Evolutionary conservation across 1,284 basidiomycete species (phyloP), one percentile per base, ranked within the genome.

Genomic region (Cerioporus squamosus): DNA sequence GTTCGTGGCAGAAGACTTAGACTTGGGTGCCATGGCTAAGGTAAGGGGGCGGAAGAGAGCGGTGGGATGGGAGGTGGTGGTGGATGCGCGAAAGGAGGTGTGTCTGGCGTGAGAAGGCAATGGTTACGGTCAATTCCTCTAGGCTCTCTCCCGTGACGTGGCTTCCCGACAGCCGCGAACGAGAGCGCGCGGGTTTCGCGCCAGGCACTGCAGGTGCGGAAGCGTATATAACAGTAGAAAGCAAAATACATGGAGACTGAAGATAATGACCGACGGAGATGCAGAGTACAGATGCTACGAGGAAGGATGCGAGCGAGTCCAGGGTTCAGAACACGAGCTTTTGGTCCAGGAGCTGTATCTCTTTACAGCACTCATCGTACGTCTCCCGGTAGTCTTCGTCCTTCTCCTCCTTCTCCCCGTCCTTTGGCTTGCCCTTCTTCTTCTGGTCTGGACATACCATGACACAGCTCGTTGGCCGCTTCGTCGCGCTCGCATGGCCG

Each of bases 401-500:
- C 72, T 86, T 86, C 54, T 86, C 86, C 50, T 82, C 82, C 55
- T 74, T 79, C 60, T 77, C 88, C 20, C 77, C 86, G 57, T 84
- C 87, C 70, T 86, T 88, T 69, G 78, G 78, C 71, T 87, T 89
- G 68, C 77, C 78, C 73, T 86, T 91, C 53, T 87, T 90, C 68
- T 85, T 94, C 68, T 87, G 81, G 69, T 87, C 81, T 1, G 90
- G 91, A 74, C 88, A 93, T 58, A 99, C 84, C 88, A 99, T 94
- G 14, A 99, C 95, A 75, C 95, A 98, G 68, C 94, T 96, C 45
- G 97, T 99, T 42, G 97, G 97, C 68, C 97, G 88, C 79, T 99
- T 99, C 49, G 97, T 99, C 52, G 94, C 91, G 70, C 94, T 95
- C 15, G 97, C 95, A 64, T 91, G 89, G 2, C 97, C 97, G 23